These are phyloP conservation scores for Lachancea cidri DNA, from an alignment of 805 yeast species.

Conservation along the genomic window DNA sequence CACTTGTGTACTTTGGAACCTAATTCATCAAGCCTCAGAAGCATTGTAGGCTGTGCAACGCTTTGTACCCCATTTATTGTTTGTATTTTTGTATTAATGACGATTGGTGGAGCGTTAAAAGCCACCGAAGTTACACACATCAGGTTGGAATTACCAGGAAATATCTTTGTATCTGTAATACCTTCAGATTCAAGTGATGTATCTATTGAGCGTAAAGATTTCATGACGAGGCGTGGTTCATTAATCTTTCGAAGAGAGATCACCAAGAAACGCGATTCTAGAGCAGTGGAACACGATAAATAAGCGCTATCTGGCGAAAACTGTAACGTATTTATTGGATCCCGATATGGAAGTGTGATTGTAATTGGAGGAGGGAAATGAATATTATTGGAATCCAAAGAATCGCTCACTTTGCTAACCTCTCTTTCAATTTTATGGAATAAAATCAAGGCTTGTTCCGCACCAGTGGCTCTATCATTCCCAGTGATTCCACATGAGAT, in stretches of 20 bases:
- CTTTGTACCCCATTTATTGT: constrained; percentile 34
- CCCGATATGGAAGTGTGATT: constrained; percentile 78
- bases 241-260: constrained; percentile 60
- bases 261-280: constrained; percentile 75
- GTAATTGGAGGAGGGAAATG: constrained; percentile 52
- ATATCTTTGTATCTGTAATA: constrained; percentile 72
- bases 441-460: constrained; percentile 72
- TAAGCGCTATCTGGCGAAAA: constrained; percentile 70
- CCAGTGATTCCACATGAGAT: constrained; percentile 83
- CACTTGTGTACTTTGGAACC: constrained; percentile 74
- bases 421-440: constrained; percentile 40
- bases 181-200: constrained; percentile 80
- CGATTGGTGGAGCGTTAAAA: constrained; percentile 59
- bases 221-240: constrained; percentile 64
- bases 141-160: constrained; percentile 54
- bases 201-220: constrained; percentile 57
- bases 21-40: constrained; percentile 66
- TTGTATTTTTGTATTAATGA: constrained; percentile 59
- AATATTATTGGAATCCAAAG: constrained; percentile 19
- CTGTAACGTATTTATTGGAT: constrained; percentile 69
- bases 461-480: constrained; percentile 58
- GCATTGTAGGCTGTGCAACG: constrained; percentile 55
- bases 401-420: background rate
- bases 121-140: constrained; percentile 59
- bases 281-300: constrained; percentile 57